These are phyloP conservation scores for Psidium guajava DNA, from an alignment of 345 rosid genomes.

Conservation along the genomic window DNA sequence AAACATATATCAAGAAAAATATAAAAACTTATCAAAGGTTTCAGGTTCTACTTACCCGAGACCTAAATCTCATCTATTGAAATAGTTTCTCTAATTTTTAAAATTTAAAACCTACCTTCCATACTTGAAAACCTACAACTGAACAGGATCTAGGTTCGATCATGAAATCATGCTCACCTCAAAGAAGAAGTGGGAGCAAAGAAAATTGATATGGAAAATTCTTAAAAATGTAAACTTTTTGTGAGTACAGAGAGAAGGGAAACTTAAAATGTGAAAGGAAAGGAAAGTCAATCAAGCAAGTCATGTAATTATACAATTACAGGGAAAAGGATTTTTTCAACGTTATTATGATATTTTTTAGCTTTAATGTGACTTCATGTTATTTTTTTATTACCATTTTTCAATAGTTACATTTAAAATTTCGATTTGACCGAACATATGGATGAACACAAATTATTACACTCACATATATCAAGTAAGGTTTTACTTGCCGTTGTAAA, in stretches of 20 bases:
- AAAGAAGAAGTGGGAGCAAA: neutral
- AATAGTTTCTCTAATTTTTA: too few species aligned
- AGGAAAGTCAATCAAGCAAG: neutral
- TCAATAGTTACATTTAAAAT: neutral
- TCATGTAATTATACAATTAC: neutral
- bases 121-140: too few species aligned
- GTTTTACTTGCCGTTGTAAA: neutral
- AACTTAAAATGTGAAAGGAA: neutral
- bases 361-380: neutral
- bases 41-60: too few species aligned
- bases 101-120: too few species aligned
- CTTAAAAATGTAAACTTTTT: neutral
- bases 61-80: too few species aligned
- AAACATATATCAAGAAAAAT: too few species aligned
- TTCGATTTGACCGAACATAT: neutral
- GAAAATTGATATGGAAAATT: neutral
- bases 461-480: fast-evolving
- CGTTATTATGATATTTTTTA: neutral
- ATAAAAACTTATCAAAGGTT: too few species aligned
- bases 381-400: neutral
- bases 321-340: neutral
- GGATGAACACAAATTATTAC: neutral
- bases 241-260: neutral
- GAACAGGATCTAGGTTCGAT: too few species aligned
- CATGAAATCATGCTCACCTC: too few species aligned